Percentiles rank a stretch among this genome's conserved stretches.
Evolutionary conservation across 257 asterid species (phyloP).

Genomic region (Solanum etuberosum): DNA sequence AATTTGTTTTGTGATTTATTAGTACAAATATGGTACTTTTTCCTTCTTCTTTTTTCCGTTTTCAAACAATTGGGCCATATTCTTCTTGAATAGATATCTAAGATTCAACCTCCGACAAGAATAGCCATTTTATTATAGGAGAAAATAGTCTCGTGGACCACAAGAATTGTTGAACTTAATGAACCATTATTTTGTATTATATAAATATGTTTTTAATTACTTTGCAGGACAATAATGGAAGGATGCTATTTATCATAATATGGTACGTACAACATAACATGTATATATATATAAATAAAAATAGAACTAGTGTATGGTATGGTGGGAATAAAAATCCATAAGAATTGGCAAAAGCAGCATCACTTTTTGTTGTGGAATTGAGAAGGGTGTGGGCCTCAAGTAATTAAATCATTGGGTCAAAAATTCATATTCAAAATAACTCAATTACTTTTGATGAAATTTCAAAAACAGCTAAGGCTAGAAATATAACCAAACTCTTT

Average conservation of each 20-base stretch:
- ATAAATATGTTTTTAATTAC: not conserved
- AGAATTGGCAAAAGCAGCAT: too few relatives aligned
- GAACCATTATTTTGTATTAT: not conserved
- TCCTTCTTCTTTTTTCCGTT: not conserved
- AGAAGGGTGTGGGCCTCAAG: too few relatives aligned
- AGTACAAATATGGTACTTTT: not conserved
- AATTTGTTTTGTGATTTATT: too few relatives aligned
- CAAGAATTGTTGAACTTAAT: not conserved
- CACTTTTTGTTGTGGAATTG: too few relatives aligned
- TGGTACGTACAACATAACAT: not conserved
- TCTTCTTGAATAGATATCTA: not conserved
- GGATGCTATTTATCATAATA: not conserved
- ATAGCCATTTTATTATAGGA: not conserved
- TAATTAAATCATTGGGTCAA: too few relatives aligned
- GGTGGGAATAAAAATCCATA: not conserved
- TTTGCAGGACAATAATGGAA: not conserved
- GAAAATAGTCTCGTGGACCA: not conserved
- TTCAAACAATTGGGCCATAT: not conserved
- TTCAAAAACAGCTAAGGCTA: too few relatives aligned
- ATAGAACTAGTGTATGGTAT: not conserved
- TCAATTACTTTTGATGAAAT: too few relatives aligned
- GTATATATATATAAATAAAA: too few relatives aligned
- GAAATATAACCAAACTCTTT: too few relatives aligned
- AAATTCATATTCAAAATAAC: too few relatives aligned
- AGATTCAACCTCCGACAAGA: not conserved